These are phyloP conservation scores for Eimeria praecox DNA, from an alignment of 169 alveolate genomes.

Conservation along the genomic window DNA sequence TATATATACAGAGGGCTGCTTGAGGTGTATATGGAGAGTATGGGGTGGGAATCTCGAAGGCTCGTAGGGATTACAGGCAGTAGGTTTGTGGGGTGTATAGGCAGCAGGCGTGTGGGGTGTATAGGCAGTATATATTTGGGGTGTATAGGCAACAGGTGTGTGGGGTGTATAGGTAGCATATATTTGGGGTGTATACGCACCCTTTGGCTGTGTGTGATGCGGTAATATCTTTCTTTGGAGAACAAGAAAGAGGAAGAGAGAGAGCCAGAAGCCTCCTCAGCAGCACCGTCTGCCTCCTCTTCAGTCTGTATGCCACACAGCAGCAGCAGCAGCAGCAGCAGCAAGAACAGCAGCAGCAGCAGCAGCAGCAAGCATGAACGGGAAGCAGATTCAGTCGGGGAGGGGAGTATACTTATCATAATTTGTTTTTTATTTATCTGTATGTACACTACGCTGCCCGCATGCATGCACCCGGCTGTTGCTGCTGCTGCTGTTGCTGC, in stretches of 20 bases:
- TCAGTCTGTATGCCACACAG: constrained; percentile 25
- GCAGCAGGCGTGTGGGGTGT: not conserved
- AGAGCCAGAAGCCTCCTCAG: constrained; percentile 55
- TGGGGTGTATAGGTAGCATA: not conserved
- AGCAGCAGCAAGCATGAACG: not conserved
- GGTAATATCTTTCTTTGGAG: constrained; percentile 90
- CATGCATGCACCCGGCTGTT: not conserved
- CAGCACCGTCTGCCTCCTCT: constrained; percentile 50
- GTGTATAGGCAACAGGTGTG: not conserved
- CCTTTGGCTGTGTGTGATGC: constrained; percentile 93
- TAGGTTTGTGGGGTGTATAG: not conserved
- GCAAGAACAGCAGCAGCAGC: not conserved
- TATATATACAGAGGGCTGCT: too few relatives aligned
- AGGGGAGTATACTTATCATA: not conserved
- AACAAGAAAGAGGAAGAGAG: constrained; percentile 64
- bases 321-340: constrained; percentile 38
- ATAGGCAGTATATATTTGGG: not conserved
- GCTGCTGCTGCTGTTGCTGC: too few relatives aligned
- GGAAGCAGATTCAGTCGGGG: not conserved
- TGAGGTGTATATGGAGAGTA: not conserved
- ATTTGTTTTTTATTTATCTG: not conserved
- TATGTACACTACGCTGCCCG: not conserved
- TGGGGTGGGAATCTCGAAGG: not conserved
- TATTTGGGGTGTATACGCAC: not conserved
- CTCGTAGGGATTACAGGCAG: not conserved